Percentiles rank a stretch among this genome's conserved stretches.
Conservation (phyloP, 164 flowering plant species). For the Chloranthus sessilifolius region DNA sequence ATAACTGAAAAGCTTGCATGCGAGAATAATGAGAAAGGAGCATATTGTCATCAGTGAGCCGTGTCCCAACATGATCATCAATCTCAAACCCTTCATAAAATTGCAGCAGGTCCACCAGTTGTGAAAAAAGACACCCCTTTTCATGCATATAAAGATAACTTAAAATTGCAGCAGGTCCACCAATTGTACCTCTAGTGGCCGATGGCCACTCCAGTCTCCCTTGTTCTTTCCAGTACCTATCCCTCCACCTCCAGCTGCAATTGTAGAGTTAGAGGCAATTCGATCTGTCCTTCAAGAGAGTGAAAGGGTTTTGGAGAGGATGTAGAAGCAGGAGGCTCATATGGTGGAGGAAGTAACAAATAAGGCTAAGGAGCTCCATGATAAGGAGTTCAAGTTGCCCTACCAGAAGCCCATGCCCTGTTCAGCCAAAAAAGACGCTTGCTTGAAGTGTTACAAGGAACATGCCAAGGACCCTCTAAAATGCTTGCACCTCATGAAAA, state of each 20-base stretch:
- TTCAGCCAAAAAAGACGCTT: constrained; percentile 51
- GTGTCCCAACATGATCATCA: constrained; percentile 81
- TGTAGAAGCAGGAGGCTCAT: constrained; percentile 63
- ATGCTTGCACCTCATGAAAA: constrained; percentile 41
- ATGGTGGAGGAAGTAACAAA: constrained; percentile 62
- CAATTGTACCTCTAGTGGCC: too few relatives aligned
- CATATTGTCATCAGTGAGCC: constrained; percentile 85
- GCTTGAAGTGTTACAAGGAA: constrained; percentile 66
- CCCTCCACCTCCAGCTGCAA: constrained; percentile 22
- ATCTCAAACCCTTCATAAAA: constrained; percentile 96
- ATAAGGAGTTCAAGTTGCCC: constrained; percentile 83
- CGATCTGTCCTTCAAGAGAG: constrained; percentile 32
- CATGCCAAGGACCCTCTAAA: constrained; percentile 48
- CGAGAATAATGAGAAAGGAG: constrained; percentile 83
- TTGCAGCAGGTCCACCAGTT: constrained; percentile 88
- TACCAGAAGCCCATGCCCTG: constrained; percentile 66
- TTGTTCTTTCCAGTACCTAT: constrained; percentile 34
- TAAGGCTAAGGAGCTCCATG: constrained; percentile 71
- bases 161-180: too few relatives aligned
- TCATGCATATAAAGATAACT: constrained; percentile 84
- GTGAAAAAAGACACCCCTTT: constrained; percentile 87
- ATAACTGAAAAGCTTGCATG: constrained; percentile 80
- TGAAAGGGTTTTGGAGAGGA: constrained; percentile 35
- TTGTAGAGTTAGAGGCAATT: constrained; percentile 54
- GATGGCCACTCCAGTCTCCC: constrained; percentile 63